These are phyloP conservation scores for Sclerotiophoma versabilis DNA, from an alignment of 2,329 filamentous ascomycete genomes.

Conservation along the genomic window DNA sequence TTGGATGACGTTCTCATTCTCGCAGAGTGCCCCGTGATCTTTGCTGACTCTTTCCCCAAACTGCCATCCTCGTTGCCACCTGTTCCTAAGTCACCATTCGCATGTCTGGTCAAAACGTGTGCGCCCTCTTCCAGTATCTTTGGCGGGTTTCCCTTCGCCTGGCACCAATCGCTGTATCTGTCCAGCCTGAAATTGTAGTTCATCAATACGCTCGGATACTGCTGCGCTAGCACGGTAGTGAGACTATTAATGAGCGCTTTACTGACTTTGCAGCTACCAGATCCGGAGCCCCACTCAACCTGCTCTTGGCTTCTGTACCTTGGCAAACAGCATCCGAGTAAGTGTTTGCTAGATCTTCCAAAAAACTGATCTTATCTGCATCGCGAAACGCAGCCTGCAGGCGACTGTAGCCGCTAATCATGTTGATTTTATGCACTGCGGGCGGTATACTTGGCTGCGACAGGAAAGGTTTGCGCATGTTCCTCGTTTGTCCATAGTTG, in stretches of 20 bases:
- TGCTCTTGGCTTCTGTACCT: not conserved
- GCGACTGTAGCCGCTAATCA: slow-evolving; percentile 19
- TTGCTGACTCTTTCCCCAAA: not conserved
- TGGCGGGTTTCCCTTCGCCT: slow-evolving; percentile 20
- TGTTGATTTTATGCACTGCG: slow-evolving; percentile 24
- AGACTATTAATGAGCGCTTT: slow-evolving; percentile 27
- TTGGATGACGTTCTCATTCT: slow-evolving; percentile 15
- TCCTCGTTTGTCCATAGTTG: slow-evolving; percentile 24
- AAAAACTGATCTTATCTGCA: not conserved
- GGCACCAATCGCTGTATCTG: slow-evolving; percentile 32
- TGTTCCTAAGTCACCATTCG: slow-evolving; percentile 23
- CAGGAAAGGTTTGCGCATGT: slow-evolving; percentile 25
- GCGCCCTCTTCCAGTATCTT: slow-evolving; percentile 29
- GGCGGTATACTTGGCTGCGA: slow-evolving; percentile 11
- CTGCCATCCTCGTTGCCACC: slow-evolving; percentile 15
- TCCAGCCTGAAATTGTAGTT: slow-evolving; percentile 34
- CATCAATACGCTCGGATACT: slow-evolving; percentile 11
- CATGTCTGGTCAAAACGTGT: slow-evolving; percentile 21
- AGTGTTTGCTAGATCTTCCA: not conserved
- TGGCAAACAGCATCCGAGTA: not conserved
- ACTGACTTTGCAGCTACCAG: slow-evolving; percentile 28
- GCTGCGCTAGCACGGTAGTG: slow-evolving; percentile 16
- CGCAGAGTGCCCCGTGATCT: slow-evolving; percentile 24
- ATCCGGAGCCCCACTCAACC: not conserved
- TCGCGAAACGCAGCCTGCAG: slow-evolving; percentile 4